A percentile compares a stretch with the other conserved stretches of the same genome.
phyloP scores from a whole-genome alignment of 2,329 filamentous ascomycete genomes.

The Podosphaera xanthii region DNA sequence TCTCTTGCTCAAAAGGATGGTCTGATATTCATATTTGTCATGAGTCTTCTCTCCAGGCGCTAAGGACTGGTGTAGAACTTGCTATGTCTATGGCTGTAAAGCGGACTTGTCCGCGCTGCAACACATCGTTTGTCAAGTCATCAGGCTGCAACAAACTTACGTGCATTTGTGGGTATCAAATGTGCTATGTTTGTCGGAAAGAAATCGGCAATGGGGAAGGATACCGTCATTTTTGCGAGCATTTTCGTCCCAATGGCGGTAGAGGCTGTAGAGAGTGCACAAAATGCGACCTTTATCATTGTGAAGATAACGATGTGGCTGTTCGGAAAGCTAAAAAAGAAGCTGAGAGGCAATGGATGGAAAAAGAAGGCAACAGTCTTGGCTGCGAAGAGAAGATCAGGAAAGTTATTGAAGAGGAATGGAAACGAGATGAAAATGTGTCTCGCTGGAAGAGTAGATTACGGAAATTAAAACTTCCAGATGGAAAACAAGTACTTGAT shows the following conservation, averaged over 20 bases:
- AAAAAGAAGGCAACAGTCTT: conserved; percentile 35
- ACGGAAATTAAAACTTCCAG: conserved; percentile 12
- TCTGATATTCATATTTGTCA: conserved; percentile 75
- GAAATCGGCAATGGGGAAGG: conserved; percentile 47
- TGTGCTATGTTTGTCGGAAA: conserved; percentile 91
- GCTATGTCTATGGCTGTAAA: conserved; percentile 89
- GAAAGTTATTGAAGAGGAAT: conserved; percentile 30
- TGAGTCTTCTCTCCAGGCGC: conserved; percentile 56
- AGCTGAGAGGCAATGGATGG: conserved; percentile 49
- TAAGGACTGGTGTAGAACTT: conserved; percentile 76
- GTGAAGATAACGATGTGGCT: conserved; percentile 50
- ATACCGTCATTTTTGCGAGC: conserved; percentile 88
- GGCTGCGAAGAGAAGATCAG: conserved; percentile 32
- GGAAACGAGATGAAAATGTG: conserved; percentile 8
- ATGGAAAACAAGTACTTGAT: conserved; percentile 14
- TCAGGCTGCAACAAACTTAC: conserved; percentile 93
- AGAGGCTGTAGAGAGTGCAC: conserved; percentile 56
- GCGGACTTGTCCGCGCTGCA: conserved; percentile 78
- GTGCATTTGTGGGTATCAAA: conserved; percentile 85
- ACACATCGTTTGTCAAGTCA: conserved; percentile 78
- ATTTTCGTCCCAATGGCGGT: conserved; percentile 68
- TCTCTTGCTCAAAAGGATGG: conserved; percentile 66
- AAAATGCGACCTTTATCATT: conserved; percentile 49
- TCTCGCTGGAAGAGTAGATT: conserved; percentile 9
- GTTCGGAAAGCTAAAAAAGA: conserved; percentile 45